Evolutionary conservation across 306 rosid genomes (phyloP).

Genomic region (Malus sieversii): DNA sequence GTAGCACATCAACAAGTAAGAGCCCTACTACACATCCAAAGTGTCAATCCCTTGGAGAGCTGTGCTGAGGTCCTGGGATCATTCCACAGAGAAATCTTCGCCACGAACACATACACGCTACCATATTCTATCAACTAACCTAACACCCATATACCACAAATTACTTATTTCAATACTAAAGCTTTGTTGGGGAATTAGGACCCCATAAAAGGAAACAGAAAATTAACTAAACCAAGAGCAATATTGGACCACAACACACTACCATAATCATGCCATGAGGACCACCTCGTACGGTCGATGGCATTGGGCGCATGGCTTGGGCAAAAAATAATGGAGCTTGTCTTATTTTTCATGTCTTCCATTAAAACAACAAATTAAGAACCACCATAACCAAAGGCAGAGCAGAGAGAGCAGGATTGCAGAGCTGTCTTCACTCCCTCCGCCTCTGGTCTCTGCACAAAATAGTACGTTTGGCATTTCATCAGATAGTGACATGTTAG

Average conservation of each 20-base stretch:
- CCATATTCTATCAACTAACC: no score
- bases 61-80: no score
- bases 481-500: constrained; percentile 27
- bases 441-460: not conserved
- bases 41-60: no score
- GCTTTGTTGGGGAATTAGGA: not conserved
- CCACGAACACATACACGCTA: no score
- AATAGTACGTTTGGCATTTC: constrained; percentile 25
- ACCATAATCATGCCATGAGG: not conserved
- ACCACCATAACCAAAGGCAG: not conserved
- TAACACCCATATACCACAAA: not conserved
- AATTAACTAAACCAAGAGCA: not conserved
- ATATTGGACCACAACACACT: not conserved
- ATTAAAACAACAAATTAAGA: not conserved
- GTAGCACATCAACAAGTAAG: no score
- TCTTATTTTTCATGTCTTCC: not conserved
- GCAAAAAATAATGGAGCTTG: not conserved
- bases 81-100: no score
- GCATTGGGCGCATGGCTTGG: not conserved
- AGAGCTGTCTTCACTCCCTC: not conserved
- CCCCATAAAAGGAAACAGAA: not conserved
- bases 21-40: no score
- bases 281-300: not conserved
- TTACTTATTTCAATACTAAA: not conserved
- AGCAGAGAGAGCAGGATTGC: not conserved